phyloP scores from a whole-genome alignment of 2,329 filamentous ascomycete species.

The Microthyrium microscopicum region DNA sequence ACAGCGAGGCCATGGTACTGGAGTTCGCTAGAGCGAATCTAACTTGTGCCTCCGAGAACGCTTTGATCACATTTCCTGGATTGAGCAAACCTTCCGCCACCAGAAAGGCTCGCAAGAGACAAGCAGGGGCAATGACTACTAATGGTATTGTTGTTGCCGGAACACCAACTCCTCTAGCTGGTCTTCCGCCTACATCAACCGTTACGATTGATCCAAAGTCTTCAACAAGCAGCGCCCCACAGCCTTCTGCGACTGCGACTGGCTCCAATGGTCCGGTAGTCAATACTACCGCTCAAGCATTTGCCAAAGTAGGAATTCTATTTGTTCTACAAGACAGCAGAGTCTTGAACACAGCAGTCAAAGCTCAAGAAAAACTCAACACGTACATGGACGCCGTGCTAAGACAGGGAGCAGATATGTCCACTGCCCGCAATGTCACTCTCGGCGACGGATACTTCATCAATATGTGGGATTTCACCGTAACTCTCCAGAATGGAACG shows the following conservation, averaged over 20 bases:
- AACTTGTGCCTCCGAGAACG: slow-evolving; percentile 73
- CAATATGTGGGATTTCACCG: slow-evolving; percentile 6
- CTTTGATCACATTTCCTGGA: slow-evolving; percentile 67
- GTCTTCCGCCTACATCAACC: slow-evolving; percentile 9
- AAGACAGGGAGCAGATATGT: slow-evolving; percentile 10
- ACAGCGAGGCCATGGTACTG: slow-evolving; percentile 50
- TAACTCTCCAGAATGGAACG: slow-evolving; percentile 8
- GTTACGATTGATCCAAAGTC: slow-evolving; percentile 10
- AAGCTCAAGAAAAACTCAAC: slow-evolving; percentile 27
- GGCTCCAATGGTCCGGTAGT: slow-evolving; percentile 17
- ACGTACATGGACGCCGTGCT: slow-evolving; percentile 14
- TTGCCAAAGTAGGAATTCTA: slow-evolving; percentile 29
- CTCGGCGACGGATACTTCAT: slow-evolving; percentile 14
- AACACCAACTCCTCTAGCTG: slow-evolving; percentile 9
- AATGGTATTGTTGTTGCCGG: slow-evolving; percentile 17
- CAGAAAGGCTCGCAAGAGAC: slow-evolving; percentile 1
- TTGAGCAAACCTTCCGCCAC: neutral
- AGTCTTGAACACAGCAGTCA: slow-evolving; percentile 22
- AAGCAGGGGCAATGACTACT: slow-evolving; percentile 12
- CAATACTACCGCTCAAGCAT: slow-evolving; percentile 23
- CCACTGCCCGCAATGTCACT: slow-evolving; percentile 11
- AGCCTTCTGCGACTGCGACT: slow-evolving; percentile 8
- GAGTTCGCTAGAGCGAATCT: slow-evolving; percentile 61
- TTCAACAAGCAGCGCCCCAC: slow-evolving; percentile 9
- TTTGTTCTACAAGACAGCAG: slow-evolving; percentile 26